Base-by-base conservation (phyloP, 2,329 filamentous ascomycete genomes). In the Venturiaceae sp. region DNA sequence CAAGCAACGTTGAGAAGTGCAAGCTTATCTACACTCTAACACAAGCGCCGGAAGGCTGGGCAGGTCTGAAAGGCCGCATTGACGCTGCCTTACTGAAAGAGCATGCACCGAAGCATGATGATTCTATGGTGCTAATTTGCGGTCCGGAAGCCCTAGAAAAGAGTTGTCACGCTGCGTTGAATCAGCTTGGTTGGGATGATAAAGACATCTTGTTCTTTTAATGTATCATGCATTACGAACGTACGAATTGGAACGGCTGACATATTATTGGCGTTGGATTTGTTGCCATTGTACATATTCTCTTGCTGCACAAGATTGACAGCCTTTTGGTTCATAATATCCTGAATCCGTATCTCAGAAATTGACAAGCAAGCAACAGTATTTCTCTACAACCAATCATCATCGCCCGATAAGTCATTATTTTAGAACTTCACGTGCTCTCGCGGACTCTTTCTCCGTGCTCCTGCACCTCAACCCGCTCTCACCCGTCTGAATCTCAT, bases 191-290 rank as follows among this genome's bases (percentile, higher is more conserved):
- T 0, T 95, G 89, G 88, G 75, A 70, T 8, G 85, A 90, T 61
- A 80, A 85, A 14, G 83, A 92, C 68, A 66, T 94, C 64, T 68
- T 92, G 63, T 90, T 92, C 71, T 95, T 94, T 67, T 94, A 71
- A 63, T 11, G 28, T 94, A 67, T 94, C 71, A 63, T 11, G 28
- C 5, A n/a, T 30, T 30, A 50, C 14, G 23, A 30, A 13, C 23
- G 19, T 56, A 32, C 26, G 19, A 34, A 5, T 54, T 21, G 78
- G 80, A 13, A 69, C 71, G 26, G 52, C 16, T 36, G 52, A n/a
- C 52, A 36, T 54, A 8, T 50, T 6, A 30, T 2, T 11, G 16
- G 32, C 16, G 14, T n/a, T 36, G 19, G 52, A 36, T 54, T 8
- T 36, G 4, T 36, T 30, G 2, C 5, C 4, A 14, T 16, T 30